Base-by-base conservation (phyloP, 2,329 filamentous ascomycete species). In the Bisporella sp. region DNA sequence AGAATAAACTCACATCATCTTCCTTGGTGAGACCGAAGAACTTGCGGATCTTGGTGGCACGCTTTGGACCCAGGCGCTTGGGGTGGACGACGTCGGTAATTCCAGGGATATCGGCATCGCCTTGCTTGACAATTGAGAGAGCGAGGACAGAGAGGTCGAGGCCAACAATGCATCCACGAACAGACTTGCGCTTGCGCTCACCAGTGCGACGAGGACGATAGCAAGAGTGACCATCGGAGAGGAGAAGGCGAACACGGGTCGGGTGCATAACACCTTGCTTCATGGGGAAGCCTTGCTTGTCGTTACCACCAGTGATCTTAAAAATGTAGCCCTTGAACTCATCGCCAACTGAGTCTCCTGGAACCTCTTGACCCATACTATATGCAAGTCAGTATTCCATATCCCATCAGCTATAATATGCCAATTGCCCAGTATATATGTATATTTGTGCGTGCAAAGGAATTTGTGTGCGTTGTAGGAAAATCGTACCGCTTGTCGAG, bases 261-360 rank as follows among this genome's bases (percentile, higher is more conserved):
- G 93, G 91, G 76, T 95, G 88, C 83, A 99, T 92, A 74, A 95
- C 88, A 82, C 93, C 93, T 86, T 99, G 95, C 90, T 99, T 99
- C 93, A 99, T 99, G 67, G 93, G 93, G 85, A 99, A 99, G 81
- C 93, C 93, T 83, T 99, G 95, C 89, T 99, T 99, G 88, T 99
- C 93, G 87, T 99, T 99, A 73, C 95, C 93, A 71, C 93, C 95
- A 69, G 93, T 99, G 81, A 99, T 97, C 73, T 84, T 87, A 86
- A 99, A 90, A 80, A 99, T 85, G 82, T 99, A 99, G 76, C 93
- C 93, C 84, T 96, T 96, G 88, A 95, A 99, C 79, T 99, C 93
- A 72, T 97, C 91, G 70, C 93, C 93, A 69, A 99, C 82, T 71
- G 85, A 87, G 79, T 99, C 95, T 69, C 87, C 93, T 66, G 87